phyloP scores from a whole-genome alignment of 2,329 filamentous ascomycete genomes.

The Fusarium setosum region DNA sequence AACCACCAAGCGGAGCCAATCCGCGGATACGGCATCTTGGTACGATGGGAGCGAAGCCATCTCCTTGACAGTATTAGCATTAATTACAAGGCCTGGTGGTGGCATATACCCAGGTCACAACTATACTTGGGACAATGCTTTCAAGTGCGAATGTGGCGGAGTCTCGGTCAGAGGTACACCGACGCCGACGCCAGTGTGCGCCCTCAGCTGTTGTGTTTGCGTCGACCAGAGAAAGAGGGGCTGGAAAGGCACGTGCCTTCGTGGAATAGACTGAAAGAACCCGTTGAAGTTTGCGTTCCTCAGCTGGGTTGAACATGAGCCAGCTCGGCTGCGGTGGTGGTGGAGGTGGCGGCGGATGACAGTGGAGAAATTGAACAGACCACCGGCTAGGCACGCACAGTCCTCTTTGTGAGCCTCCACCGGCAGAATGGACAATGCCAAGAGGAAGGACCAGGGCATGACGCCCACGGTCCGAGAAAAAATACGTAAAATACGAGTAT shows the following conservation, averaged over 20 bases:
- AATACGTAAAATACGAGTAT: neutral
- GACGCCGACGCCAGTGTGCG: neutral
- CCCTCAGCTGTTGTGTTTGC: too few relatives aligned
- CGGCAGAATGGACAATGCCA: neutral
- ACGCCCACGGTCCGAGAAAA: neutral
- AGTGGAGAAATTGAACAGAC: neutral
- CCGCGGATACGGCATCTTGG: constrained; percentile 57
- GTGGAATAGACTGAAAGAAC: neutral
- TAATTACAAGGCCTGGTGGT: neutral
- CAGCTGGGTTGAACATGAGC: constrained; percentile 1
- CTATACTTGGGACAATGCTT: too few relatives aligned
- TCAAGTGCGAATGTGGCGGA: too few relatives aligned
- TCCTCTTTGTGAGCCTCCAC: constrained; percentile 11
- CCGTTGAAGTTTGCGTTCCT: constrained; percentile 16
- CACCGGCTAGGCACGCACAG: constrained; percentile 7
- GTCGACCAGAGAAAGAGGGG: neutral
- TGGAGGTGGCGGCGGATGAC: constrained; percentile 7
- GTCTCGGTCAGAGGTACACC: too few relatives aligned
- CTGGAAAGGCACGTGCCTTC: neutral
- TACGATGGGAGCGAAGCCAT: constrained; percentile 63
- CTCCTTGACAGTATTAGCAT: neutral
- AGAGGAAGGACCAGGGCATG: neutral
- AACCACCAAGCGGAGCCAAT: constrained; percentile 63
- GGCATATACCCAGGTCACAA: too few relatives aligned
- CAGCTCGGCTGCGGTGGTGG: neutral